phyloP scores from a whole-genome alignment of 495 filamentous ascomycete genomes.

The Lophium mytilinum region DNA sequence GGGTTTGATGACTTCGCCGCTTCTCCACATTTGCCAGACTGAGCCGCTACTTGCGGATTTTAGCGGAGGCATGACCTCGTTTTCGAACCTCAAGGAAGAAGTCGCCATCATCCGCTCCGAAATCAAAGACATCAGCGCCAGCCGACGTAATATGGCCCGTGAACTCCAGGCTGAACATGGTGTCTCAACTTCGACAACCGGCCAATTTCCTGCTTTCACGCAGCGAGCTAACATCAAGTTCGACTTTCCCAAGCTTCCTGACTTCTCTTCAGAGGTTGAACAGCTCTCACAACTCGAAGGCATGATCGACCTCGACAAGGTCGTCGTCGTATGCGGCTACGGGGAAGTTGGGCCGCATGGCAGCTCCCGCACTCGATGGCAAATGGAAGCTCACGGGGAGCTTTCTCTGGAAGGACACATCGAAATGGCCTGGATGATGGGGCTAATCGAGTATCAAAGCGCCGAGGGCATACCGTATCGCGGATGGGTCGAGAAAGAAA shows the following conservation, averaged over 20 bases:
- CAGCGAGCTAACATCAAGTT: constrained; percentile 95
- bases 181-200: constrained; percentile 42
- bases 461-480: constrained; percentile 90
- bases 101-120: constrained; percentile 82
- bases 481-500: constrained; percentile 90
- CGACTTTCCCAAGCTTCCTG: constrained; percentile 78
- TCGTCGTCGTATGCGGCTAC: constrained; percentile 91
- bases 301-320: constrained; percentile 94
- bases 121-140: constrained; percentile 84
- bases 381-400: constrained; percentile 92
- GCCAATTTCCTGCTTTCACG: constrained; percentile 81
- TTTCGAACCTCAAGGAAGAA: constrained; percentile 81
- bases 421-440: constrained; percentile 99
- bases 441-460: constrained; percentile 92
- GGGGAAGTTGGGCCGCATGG: constrained; percentile 95
- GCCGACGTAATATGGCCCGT: constrained; percentile 80
- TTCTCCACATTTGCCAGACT: constrained; percentile 84
- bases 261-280: constrained; percentile 80
- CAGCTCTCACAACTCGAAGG: constrained; percentile 81
- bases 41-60: constrained; percentile 93
- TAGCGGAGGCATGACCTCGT: constrained; percentile 90
- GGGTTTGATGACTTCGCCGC: constrained; percentile 82
- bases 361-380: constrained; percentile 91
- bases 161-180: constrained; percentile 56
- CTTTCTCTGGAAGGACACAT: constrained; percentile 97